phyloP scores from a whole-genome alignment of 495 filamentous ascomycete genomes.

The Opeltia flavorubescens region DNA sequence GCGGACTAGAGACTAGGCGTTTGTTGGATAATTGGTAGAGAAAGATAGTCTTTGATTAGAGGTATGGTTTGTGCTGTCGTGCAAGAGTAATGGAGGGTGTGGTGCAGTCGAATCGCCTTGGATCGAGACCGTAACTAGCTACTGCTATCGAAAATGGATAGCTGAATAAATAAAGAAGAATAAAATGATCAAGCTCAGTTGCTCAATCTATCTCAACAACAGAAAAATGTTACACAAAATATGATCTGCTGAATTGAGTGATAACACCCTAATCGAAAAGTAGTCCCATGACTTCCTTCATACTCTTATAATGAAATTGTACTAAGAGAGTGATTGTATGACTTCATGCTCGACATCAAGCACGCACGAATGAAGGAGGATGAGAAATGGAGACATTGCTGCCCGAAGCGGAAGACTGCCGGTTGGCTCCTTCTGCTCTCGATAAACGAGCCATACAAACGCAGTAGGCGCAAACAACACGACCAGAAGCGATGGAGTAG shows the following conservation, averaged over 20 bases:
- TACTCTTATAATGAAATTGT: neutral
- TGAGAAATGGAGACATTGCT: neutral
- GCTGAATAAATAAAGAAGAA: no score
- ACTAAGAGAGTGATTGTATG: neutral
- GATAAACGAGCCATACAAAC: neutral
- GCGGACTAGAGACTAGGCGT: no score
- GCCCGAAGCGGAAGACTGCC: conserved; percentile 6
- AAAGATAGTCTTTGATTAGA: neutral
- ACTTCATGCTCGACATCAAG: neutral
- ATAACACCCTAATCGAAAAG: neutral
- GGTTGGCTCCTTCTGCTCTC: neutral
- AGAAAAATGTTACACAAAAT: no score
- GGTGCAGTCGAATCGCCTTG: no score
- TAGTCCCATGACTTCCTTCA: neutral
- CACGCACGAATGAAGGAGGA: neutral
- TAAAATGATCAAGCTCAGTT: no score
- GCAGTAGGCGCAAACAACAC: neutral
- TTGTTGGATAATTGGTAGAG: no score
- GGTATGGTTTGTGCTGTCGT: no score
- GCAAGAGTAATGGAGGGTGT: no score
- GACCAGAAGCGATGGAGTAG: neutral
- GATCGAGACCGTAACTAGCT: no score
- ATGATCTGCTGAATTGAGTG: neutral
- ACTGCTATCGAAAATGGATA: no score
- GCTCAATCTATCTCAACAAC: no score